These are phyloP conservation scores for Cutaneotrichosporon sp. DNA, from an alignment of 1,284 basidiomycete genomes.

Conservation along the genomic window DNA sequence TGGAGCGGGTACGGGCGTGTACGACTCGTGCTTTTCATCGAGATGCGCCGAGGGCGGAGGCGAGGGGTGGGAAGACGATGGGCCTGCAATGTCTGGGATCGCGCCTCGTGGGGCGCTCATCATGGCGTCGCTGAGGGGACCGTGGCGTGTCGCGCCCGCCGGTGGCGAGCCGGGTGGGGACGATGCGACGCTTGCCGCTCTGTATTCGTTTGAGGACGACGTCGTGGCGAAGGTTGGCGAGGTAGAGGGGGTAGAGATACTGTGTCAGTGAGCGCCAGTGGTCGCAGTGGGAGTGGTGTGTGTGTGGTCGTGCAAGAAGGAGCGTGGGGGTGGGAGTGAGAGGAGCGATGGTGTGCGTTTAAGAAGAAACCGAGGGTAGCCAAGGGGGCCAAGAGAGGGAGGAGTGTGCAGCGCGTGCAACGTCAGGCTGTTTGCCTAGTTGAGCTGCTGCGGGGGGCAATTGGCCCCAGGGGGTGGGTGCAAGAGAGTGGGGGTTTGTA, in stretches of 20 bases:
- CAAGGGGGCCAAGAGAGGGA: not conserved
- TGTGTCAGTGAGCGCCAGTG: slow-evolving; percentile 24
- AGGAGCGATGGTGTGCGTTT: not conserved
- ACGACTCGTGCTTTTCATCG: too few species aligned
- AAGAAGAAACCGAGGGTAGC: not conserved
- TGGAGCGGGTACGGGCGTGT: not conserved
- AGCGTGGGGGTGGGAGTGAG: slow-evolving; percentile 7
- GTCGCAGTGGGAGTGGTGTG: too few species aligned
- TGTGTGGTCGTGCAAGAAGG: slow-evolving; percentile 1
- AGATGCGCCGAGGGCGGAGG: too few species aligned
- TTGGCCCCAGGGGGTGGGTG: too few species aligned
- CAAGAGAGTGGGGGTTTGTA: too few species aligned
- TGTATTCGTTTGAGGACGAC: slow-evolving; percentile 10
- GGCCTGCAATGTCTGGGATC: too few species aligned
- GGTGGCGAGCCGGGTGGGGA: slow-evolving; percentile 26
- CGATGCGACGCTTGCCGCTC: slow-evolving; percentile 24
- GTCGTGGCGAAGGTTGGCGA: slow-evolving; percentile 6
- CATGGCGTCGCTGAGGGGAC: too few species aligned
- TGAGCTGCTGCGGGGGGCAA: not conserved
- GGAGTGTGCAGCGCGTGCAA: not conserved
- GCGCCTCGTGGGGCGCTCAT: too few species aligned
- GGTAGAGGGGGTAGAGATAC: slow-evolving; percentile 31
- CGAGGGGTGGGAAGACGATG: too few species aligned
- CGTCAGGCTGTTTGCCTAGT: too few species aligned
- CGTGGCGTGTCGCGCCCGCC: not conserved